Evolutionary conservation across 805 yeast species (phyloP).

Genomic region (Pichia nakasei): DNA sequence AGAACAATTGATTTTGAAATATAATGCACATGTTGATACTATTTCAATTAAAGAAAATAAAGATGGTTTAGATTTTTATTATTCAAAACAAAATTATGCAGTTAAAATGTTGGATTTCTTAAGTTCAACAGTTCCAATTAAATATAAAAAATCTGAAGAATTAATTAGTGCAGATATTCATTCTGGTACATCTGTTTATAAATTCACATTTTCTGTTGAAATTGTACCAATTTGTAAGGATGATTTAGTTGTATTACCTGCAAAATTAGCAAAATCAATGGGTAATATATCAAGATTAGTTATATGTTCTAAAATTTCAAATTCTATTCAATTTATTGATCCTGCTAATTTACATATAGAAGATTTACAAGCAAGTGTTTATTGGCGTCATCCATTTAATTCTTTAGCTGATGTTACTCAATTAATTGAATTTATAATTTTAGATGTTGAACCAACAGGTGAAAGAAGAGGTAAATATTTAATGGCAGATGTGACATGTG

Average conservation of each 20-base stretch:
- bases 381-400: constrained; percentile 76
- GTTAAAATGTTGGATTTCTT: constrained; percentile 89
- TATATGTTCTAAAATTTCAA: constrained; percentile 76
- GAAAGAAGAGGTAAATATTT: constrained; percentile 66
- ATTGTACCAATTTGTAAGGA: constrained; percentile 96
- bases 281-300: constrained; percentile 80
- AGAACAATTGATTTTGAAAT: constrained; percentile 89
- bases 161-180: constrained; percentile 88
- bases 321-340: constrained; percentile 79
- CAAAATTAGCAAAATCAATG: constrained; percentile 70
- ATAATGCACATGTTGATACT: constrained; percentile 89
- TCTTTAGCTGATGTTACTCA: constrained; percentile 69
- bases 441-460: constrained; percentile 92
- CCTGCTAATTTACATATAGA: constrained; percentile 72
- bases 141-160: constrained; percentile 79
- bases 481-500: constrained; percentile 83
- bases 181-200: constrained; percentile 78
- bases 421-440: constrained; percentile 76
- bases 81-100: constrained; percentile 83
- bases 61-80: constrained; percentile 94
- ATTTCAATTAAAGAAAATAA: constrained; percentile 85
- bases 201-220: constrained; percentile 88
- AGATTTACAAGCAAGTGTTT: constrained; percentile 61
- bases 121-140: constrained; percentile 74
- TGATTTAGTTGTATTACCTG: constrained; percentile 87